A percentile compares a stretch with the other conserved stretches of the same genome.
Conservation (phyloP, 108 stramenopile species). For the Craspedostauros australis region DNA sequence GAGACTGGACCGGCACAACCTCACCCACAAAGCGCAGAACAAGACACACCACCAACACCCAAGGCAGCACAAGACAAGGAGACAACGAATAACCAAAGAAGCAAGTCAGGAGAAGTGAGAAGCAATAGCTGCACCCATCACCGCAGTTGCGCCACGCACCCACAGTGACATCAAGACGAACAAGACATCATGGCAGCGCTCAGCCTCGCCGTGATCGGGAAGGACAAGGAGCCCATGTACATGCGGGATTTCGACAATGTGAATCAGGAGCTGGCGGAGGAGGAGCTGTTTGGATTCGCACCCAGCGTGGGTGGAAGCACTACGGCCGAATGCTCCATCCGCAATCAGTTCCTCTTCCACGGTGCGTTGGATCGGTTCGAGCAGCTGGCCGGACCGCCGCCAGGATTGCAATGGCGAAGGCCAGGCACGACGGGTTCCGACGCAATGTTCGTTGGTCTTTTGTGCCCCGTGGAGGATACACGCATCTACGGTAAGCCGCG, state of each 20-base stretch:
- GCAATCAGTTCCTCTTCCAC: conserved; percentile 43
- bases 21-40: no score
- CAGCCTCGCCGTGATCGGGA: conserved; percentile 42
- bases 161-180: conserved; percentile 1
- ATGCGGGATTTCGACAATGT: conserved; percentile 23
- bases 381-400: conserved; percentile 36
- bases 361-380: conserved; percentile 54
- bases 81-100: no score
- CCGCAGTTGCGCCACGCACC: background rate
- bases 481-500: conserved; percentile 34
- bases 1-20: no score
- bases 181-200: conserved; percentile 31
- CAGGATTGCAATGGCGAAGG: conserved; percentile 26
- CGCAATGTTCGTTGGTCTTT: conserved; percentile 37
- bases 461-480: conserved; percentile 41
- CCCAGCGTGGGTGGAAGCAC: conserved; percentile 3
- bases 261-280: background rate
- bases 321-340: conserved; percentile 13
- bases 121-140: background rate
- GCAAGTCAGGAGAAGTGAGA: background rate
- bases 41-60: no score
- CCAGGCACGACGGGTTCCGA: conserved; percentile 11
- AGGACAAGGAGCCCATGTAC: conserved; percentile 47
- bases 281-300: conserved; percentile 8
- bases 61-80: no score